Conservation (phyloP, 2,329 filamentous ascomycete species). For the Cladosporium colombiae region DNA sequence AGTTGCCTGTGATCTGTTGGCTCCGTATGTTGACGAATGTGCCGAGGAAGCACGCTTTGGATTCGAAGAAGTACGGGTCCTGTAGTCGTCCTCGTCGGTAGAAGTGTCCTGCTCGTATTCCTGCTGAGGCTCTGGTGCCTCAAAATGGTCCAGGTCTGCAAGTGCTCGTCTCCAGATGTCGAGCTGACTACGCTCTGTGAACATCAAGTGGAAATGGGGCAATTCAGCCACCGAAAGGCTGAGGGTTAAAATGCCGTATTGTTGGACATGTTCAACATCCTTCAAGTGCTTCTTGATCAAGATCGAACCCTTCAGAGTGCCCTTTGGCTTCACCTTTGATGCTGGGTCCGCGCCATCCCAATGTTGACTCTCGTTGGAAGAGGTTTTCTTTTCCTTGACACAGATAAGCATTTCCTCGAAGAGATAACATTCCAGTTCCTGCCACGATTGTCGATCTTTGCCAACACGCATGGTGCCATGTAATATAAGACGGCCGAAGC, state of each 20-base stretch:
- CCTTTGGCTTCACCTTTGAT: slow-evolving; percentile 64
- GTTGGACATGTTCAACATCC: slow-evolving; percentile 71
- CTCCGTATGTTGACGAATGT: slow-evolving; percentile 78
- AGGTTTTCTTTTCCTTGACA: slow-evolving; percentile 88
- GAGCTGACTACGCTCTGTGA: slow-evolving; percentile 78
- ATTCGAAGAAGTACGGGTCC: slow-evolving; percentile 45
- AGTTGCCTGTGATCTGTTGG: slow-evolving; percentile 78
- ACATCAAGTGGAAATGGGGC: slow-evolving; percentile 90
- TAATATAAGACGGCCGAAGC: slow-evolving; percentile 87
- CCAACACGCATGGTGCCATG: slow-evolving; percentile 90
- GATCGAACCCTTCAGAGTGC: slow-evolving; percentile 94
- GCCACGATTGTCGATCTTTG: slow-evolving; percentile 95
- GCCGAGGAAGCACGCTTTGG: slow-evolving; percentile 74
- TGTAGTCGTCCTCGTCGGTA: slow-evolving; percentile 83
- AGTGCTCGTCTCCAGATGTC: slow-evolving; percentile 90
- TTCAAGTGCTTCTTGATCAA: slow-evolving; percentile 97
- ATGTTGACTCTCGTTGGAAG: slow-evolving; percentile 55
- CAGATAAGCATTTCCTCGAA: slow-evolving; percentile 99
- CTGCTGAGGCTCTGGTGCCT: slow-evolving; percentile 61
- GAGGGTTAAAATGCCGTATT: slow-evolving; percentile 83
- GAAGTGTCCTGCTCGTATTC: slow-evolving; percentile 81
- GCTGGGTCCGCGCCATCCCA: slow-evolving; percentile 51
- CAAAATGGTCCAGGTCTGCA: slow-evolving; percentile 73
- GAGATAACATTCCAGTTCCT: slow-evolving; percentile 94
- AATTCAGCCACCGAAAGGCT: slow-evolving; percentile 89